Percentiles rank a stretch among this genome's conserved stretches.
Conservation (phyloP, 257 asterid genomes). For the Solanum chiquidenum region DNA sequence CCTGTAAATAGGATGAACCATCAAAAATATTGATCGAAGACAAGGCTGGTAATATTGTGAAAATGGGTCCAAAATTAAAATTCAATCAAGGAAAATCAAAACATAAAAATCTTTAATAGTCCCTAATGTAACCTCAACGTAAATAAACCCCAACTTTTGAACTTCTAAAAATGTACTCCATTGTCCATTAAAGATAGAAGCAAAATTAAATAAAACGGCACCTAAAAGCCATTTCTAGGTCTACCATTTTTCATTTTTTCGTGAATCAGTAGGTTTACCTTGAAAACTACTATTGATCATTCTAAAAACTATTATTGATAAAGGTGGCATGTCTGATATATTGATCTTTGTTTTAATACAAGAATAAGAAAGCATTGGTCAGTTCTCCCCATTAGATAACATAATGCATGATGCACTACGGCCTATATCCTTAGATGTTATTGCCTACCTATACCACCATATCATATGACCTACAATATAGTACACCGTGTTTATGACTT, state of each 20-base stretch:
- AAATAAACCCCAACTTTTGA: background rate
- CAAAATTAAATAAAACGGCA: background rate
- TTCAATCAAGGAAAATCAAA: background rate
- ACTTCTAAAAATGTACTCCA: background rate
- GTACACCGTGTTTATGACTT: background rate
- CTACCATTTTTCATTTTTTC: background rate
- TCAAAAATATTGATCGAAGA: background rate
- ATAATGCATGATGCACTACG: background rate
- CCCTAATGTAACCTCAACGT: background rate
- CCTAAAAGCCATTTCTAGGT: background rate
- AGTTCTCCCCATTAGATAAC: background rate
- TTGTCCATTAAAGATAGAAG: background rate
- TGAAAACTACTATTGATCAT: background rate
- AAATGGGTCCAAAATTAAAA: background rate
- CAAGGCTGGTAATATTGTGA: background rate
- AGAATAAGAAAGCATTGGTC: background rate
- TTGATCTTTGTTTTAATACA: background rate
- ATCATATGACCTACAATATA: background rate
- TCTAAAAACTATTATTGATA: background rate
- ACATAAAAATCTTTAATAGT: background rate
- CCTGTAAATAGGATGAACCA: slow-evolving; percentile 42
- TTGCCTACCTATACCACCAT: background rate
- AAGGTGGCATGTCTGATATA: background rate
- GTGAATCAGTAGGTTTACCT: background rate
- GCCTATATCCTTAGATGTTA: background rate